Conservation (phyloP, 164 flowering plant genomes). For the Echeveria elegans region DNA sequence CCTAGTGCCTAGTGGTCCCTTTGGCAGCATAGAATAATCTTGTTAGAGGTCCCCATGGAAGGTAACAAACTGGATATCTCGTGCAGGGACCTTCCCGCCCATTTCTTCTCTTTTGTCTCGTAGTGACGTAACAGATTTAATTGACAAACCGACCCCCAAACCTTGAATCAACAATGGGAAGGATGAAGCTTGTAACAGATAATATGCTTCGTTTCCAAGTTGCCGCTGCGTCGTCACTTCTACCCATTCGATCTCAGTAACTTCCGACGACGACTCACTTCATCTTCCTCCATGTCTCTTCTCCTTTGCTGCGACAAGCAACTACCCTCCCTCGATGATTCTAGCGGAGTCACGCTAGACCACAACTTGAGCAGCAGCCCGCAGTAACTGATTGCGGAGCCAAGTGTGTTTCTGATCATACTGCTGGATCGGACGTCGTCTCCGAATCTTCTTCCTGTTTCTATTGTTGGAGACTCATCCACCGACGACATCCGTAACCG, state of each 20-base stretch:
- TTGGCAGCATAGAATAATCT: too few species aligned
- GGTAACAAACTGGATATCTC: too few species aligned
- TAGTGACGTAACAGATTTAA: too few species aligned
- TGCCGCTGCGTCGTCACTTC: conserved; percentile 33
- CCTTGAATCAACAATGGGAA: background rate
- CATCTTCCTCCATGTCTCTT: conserved; percentile 26
- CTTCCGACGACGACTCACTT: conserved; percentile 13
- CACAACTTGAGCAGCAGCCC: conserved; percentile 12
- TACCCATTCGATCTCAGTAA: conserved; percentile 9
- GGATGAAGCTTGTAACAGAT: background rate
- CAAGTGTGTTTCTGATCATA: background rate
- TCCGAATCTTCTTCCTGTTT: conserved; percentile 29
- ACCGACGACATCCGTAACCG: conserved; percentile 12
- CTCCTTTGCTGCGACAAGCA: conserved; percentile 24
- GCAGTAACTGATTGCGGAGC: conserved; percentile 10
- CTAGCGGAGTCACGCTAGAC: conserved; percentile 24
- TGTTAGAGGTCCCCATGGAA: too few species aligned
- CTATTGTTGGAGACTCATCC: conserved; percentile 13
- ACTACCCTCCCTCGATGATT: conserved; percentile 19
- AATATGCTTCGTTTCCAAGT: conserved; percentile 61
- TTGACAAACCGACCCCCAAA: too few species aligned
- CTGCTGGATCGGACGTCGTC: conserved; percentile 10
- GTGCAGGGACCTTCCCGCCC: too few species aligned
- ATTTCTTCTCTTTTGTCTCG: too few species aligned
- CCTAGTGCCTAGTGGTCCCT: too few species aligned